Base-by-base conservation (phyloP, 2,329 filamentous ascomycete species). In the Alternaria arborescens region DNA sequence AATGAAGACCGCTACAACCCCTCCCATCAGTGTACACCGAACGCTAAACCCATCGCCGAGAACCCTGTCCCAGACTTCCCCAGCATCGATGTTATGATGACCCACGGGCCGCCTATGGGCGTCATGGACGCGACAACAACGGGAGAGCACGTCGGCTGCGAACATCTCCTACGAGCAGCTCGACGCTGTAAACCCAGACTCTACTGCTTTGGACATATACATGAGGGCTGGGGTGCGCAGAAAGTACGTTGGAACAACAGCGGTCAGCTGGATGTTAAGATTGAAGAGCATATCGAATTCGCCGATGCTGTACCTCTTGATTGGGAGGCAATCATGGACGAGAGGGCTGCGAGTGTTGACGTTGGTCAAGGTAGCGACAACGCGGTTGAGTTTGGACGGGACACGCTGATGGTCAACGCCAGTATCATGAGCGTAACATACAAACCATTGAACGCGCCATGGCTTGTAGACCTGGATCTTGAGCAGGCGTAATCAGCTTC, bases 141-240 rank as follows among this genome's bases (percentile, higher is more conserved):
- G 1, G 64, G 66, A 1, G 70, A 77, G 24, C 68, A 76, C 20
- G 86, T 85, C 1, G 88, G 88, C 0, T 89, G 87, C 72, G 77
- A 81, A 47, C 81, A 84, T 67, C 76, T 90, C 1, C 78, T 86
- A 1, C 75, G 78, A 1, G 87, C 87, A 0, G 76, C 84, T 2
- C 74, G 79, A 53, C 79, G 86, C 6, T 82, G 82, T 10, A 79
- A 78, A 52, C 88, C 88, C 0, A 72, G 76, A 3, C 52, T 89
- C n/a, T 85, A 89, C 70, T 85, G 85, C 63, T 90, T 88, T 69
- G 87, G 87, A 0, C 87, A 89, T 75, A 88, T 89, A 18, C 86
- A 88, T 68, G 85, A 86, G 68, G 85, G 78, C 0, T 79, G 75
- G 75, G 77, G 77, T 16, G 76, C 74, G 10, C 69, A 74, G 63